These are phyloP conservation scores for Microascus cirrosus DNA, from an alignment of 2,329 filamentous ascomycete genomes.

Conservation along the genomic window DNA sequence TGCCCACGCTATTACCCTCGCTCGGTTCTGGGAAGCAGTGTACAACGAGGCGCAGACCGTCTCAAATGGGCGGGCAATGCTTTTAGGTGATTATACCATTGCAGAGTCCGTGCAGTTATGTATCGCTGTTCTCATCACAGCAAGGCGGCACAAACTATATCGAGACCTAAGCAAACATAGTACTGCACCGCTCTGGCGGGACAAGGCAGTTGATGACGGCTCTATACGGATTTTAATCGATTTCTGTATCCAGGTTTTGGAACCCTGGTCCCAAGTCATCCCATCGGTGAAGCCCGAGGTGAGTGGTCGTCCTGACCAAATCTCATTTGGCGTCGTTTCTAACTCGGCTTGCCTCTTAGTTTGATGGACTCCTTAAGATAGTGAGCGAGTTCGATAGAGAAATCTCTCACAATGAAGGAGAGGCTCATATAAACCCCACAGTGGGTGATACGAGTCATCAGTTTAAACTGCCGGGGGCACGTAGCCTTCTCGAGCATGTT, in stretches of 20 bases:
- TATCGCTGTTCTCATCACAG: conserved; percentile 19
- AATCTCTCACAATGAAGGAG: conserved; percentile 6
- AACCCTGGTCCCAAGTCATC: conserved; percentile 17
- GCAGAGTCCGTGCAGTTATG: conserved; percentile 10
- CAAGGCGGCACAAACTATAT: conserved; percentile 22
- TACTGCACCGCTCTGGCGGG: conserved; percentile 23
- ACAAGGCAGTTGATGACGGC: conserved; percentile 17
- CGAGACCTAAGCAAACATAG: conserved; percentile 20
- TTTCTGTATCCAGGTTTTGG: conserved; percentile 19
- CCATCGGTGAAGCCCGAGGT: conserved; percentile 10
- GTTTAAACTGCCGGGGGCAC: conserved; percentile 1
- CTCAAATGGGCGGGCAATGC: conserved; percentile 11
- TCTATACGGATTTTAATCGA: conserved; percentile 20
- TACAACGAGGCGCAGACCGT: conserved; percentile 16
- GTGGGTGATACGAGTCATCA: neutral
- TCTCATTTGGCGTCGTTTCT: neutral
- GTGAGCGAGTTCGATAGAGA: conserved; percentile 8
- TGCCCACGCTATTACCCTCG: conserved; percentile 23
- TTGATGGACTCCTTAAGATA: conserved; percentile 6
- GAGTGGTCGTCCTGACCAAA: neutral
- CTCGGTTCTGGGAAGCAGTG: conserved; percentile 22
- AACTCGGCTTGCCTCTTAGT: conserved; percentile 5
- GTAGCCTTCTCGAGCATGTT: conserved; percentile 4
- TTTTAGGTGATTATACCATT: conserved; percentile 8
- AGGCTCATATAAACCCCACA: neutral